A percentile compares a stretch with the other conserved stretches of the same genome.
phyloP scores from a whole-genome alignment of 192 early-diverging fungal species.

The Powellomyces hirtus region DNA sequence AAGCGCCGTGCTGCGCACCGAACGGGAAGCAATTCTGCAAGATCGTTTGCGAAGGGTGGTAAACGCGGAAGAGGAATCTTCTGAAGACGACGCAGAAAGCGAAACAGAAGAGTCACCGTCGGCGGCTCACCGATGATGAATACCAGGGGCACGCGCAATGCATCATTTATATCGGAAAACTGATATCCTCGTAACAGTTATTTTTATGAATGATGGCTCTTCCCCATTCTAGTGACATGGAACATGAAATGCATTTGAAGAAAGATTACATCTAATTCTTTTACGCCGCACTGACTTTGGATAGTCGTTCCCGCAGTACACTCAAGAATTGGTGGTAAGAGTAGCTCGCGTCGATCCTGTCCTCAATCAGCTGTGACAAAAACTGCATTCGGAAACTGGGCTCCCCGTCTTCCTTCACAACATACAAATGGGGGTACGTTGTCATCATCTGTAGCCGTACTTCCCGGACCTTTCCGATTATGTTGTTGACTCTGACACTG shows the following conservation, averaged over 20 bases:
- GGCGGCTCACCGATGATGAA: not conserved
- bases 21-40: conserved; percentile 35
- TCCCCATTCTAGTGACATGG: too few species aligned
- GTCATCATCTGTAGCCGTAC: conserved; percentile 59
- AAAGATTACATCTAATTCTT: too few species aligned
- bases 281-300: conserved; percentile 15
- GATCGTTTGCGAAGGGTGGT: conserved; percentile 36
- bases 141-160: too few species aligned
- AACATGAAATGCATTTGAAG: too few species aligned
- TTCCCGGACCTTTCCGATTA: conserved; percentile 72
- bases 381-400: conserved; percentile 78
- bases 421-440: conserved; percentile 71
- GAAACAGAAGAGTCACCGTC: not conserved
- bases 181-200: too few species aligned
- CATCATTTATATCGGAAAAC: too few species aligned
- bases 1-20: conserved; percentile 21
- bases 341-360: conserved; percentile 67
- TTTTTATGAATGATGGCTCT: too few species aligned
- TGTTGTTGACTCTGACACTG: conserved; percentile 68
- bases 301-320: conserved; percentile 31
- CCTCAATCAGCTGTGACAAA: conserved; percentile 86
- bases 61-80: not conserved
- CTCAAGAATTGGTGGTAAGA: conserved; percentile 56
- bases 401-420: conserved; percentile 93
- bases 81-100: not conserved